Percentiles rank a stretch among this genome's conserved stretches.
Evolutionary conservation across 78 protist species (phyloP).

Genomic region (Neovahlkampfia damariscottae): DNA sequence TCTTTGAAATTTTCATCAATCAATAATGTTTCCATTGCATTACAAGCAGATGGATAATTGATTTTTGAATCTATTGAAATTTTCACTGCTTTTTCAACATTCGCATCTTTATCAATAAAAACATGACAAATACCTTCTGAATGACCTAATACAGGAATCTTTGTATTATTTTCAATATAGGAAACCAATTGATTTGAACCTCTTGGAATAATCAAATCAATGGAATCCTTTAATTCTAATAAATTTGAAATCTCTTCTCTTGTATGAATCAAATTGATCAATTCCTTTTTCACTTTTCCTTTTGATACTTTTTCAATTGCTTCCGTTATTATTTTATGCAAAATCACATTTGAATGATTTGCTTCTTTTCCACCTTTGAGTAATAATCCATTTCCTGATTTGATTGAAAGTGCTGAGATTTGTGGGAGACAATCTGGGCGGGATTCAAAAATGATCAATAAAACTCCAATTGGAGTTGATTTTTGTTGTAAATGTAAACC

Average conservation of each 20-base stretch:
- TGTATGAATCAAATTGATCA: background rate
- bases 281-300: background rate
- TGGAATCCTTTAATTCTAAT: constrained; percentile 10
- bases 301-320: background rate
- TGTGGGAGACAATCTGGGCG: constrained; percentile 50
- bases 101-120: constrained; percentile 33
- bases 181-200: constrained; percentile 52
- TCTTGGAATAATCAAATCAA: constrained; percentile 78
- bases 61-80: constrained; percentile 51
- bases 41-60: constrained; percentile 76
- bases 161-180: constrained; percentile 20
- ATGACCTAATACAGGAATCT: constrained; percentile 78
- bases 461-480: constrained; percentile 58
- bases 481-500: constrained; percentile 35
- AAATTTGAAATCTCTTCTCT: constrained; percentile 13
- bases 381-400: constrained; percentile 35
- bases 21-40: constrained; percentile 66
- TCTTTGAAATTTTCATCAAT: too few relatives aligned
- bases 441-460: constrained; percentile 67
- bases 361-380: constrained; percentile 75
- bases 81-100: background rate
- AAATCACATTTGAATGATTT: background rate
- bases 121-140: constrained; percentile 64
- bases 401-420: constrained; percentile 27
- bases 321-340: background rate